phyloP scores from a whole-genome alignment of 768 basidiomycete species.

The Porpolomopsis calyptriformis region DNA sequence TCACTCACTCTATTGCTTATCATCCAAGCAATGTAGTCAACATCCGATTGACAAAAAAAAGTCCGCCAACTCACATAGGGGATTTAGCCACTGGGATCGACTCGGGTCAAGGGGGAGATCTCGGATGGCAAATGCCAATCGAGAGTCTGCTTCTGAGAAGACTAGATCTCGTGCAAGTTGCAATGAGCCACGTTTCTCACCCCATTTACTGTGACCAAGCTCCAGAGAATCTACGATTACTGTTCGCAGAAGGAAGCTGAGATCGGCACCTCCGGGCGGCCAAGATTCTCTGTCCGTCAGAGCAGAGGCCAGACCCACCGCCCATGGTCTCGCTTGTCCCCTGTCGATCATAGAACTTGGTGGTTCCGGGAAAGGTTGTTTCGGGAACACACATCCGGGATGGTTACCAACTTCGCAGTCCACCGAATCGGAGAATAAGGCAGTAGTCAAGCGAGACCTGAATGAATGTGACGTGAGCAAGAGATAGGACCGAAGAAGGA shows the following conservation, averaged over 20 bases:
- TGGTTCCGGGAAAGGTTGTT: not conserved
- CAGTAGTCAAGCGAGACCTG: slow-evolving; percentile 52
- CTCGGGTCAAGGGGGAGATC: slow-evolving; percentile 57
- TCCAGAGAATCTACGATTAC: slow-evolving; percentile 79
- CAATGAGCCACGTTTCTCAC: not conserved
- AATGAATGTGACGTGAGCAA: slow-evolving; percentile 66
- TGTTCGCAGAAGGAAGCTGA: slow-evolving; percentile 73
- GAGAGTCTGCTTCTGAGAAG: slow-evolving; percentile 56
- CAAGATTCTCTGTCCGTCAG: slow-evolving; percentile 68
- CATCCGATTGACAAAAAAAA: not conserved
- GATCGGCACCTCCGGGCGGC: slow-evolving; percentile 80
- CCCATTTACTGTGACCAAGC: slow-evolving; percentile 4
- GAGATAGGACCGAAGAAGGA: slow-evolving; percentile 64
- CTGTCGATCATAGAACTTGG: slow-evolving; percentile 6
- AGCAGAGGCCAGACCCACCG: slow-evolving; percentile 62
- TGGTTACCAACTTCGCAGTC: slow-evolving; percentile 30
- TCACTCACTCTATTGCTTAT: slow-evolving; percentile 40
- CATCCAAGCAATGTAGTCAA: slow-evolving; percentile 4
- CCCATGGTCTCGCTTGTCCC: slow-evolving; percentile 32
- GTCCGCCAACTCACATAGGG: slow-evolving; percentile 49
- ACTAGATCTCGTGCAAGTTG: slow-evolving; percentile 20
- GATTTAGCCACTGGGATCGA: slow-evolving; percentile 71
- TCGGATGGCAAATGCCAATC: slow-evolving; percentile 77
- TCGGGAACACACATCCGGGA: slow-evolving; percentile 8
- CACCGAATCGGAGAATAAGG: slow-evolving; percentile 70